These are phyloP conservation scores for Periglandula ipomoeae DNA, from an alignment of 2,329 filamentous ascomycete species.

Conservation along the genomic window DNA sequence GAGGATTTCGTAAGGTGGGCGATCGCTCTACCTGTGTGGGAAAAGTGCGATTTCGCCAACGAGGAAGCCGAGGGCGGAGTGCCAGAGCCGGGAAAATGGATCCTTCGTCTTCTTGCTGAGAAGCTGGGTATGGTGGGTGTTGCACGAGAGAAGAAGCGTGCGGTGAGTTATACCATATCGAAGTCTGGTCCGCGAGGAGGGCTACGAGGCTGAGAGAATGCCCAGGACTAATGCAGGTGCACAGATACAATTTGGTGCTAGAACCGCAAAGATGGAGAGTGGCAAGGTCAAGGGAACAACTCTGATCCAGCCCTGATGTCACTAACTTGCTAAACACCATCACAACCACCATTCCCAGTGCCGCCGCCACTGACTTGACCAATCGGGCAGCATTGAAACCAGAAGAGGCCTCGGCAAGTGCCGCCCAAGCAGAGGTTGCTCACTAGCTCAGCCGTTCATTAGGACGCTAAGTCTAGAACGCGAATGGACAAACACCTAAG, in stretches of 20 bases:
- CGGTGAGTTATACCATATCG: conserved; percentile 10
- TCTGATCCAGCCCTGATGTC: conserved; percentile 34
- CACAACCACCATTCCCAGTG: neutral
- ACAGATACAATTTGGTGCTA: conserved; percentile 72
- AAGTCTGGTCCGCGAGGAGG: neutral
- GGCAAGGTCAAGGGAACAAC: conserved; percentile 61
- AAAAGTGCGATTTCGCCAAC: conserved; percentile 81
- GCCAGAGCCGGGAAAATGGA: conserved; percentile 66
- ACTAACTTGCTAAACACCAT: neutral
- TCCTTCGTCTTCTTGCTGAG: conserved; percentile 68
- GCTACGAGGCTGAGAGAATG: neutral
- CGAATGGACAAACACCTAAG: neutral
- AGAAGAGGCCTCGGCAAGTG: conserved; percentile 1
- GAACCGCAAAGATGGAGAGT: conserved; percentile 75
- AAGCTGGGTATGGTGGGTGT: conserved; percentile 62
- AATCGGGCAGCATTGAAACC: neutral
- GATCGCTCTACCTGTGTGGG: conserved; percentile 62
- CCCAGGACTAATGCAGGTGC: neutral
- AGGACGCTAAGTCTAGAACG: neutral
- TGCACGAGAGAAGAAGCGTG: conserved; percentile 72
- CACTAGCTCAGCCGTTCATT: neutral
- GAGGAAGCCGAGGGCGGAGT: conserved; percentile 16
- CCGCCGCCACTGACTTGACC: neutral
- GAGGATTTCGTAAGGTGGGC: conserved; percentile 79
- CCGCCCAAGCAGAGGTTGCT: neutral